A percentile compares a stretch with the other conserved stretches of the same genome.
Evolutionary conservation across 345 rosid genomes (phyloP).

Genomic region (Brassica cretica): DNA sequence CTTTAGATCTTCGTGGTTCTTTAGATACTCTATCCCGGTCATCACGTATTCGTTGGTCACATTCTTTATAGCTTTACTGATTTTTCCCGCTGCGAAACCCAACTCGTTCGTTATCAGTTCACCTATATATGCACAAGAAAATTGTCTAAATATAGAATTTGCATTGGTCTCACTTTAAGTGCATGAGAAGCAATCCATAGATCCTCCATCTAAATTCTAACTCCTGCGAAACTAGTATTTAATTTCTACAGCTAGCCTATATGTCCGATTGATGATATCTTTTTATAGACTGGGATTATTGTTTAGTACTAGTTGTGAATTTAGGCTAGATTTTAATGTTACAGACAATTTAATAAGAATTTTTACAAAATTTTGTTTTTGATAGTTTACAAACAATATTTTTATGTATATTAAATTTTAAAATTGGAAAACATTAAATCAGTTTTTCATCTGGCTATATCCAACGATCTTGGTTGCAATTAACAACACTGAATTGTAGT

Average conservation of each 20-base stretch:
- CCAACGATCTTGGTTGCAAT: too few relatives aligned
- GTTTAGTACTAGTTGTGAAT: not conserved
- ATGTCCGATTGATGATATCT: not conserved
- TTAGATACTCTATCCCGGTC: conserved; percentile 46
- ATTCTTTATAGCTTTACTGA: conserved; percentile 46
- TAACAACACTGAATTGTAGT: too few relatives aligned
- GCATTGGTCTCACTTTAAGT: not conserved
- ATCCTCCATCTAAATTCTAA: too few relatives aligned
- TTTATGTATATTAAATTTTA: too few relatives aligned
- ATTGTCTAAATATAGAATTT: not conserved
- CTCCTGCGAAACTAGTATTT: not conserved
- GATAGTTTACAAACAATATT: too few relatives aligned
- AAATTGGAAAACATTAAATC: too few relatives aligned
- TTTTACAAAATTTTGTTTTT: too few relatives aligned
- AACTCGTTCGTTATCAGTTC: conserved; percentile 46
- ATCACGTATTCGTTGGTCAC: conserved; percentile 45
- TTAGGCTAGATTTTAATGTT: too few relatives aligned
- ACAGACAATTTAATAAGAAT: too few relatives aligned
- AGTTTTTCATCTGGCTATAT: too few relatives aligned
- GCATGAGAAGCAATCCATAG: too few relatives aligned
- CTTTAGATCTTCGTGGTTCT: conserved; percentile 45
- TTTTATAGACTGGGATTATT: not conserved
- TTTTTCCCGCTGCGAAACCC: conserved; percentile 43
- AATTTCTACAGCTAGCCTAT: not conserved
- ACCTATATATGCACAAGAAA: conserved; percentile 28